Conservation (phyloP, 768 basidiomycete species). For the Kwoniella sp. region DNA sequence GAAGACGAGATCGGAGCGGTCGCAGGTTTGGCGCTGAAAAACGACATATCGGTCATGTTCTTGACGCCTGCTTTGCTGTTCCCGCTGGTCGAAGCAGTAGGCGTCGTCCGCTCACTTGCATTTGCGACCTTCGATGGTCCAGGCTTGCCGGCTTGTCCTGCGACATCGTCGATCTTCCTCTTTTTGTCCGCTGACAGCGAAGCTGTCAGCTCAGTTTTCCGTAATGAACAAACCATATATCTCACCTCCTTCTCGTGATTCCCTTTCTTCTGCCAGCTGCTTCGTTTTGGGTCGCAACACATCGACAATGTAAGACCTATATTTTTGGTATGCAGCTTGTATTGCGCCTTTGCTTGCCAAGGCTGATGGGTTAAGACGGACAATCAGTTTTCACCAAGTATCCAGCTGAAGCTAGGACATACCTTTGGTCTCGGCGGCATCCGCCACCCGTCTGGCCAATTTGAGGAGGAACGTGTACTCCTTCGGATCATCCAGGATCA, state of each 20-base stretch:
- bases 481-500: not conserved
- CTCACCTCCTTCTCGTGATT: too few species aligned
- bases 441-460: constrained; percentile 8
- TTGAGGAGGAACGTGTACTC: too few species aligned
- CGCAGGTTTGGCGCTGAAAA: constrained; percentile 9
- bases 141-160: constrained; percentile 1
- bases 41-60: constrained; percentile 16
- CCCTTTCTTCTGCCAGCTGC: too few species aligned
- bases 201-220: not conserved
- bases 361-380: not conserved
- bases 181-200: constrained; percentile 20
- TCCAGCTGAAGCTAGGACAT: too few species aligned
- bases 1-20: not conserved
- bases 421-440: constrained; percentile 14
- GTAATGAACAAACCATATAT: not conserved
- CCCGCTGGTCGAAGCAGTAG: not conserved
- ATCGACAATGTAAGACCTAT: constrained; percentile 5
- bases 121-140: constrained; percentile 14
- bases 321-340: constrained; percentile 13
- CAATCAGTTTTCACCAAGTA: not conserved
- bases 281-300: constrained; percentile 6
- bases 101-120: too few species aligned
- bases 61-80: not conserved
- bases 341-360: constrained; percentile 8
- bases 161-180: constrained; percentile 18